Evolutionary conservation across 139 green algal species (phyloP).

Genomic region (Spirogloea muscicola): DNA sequence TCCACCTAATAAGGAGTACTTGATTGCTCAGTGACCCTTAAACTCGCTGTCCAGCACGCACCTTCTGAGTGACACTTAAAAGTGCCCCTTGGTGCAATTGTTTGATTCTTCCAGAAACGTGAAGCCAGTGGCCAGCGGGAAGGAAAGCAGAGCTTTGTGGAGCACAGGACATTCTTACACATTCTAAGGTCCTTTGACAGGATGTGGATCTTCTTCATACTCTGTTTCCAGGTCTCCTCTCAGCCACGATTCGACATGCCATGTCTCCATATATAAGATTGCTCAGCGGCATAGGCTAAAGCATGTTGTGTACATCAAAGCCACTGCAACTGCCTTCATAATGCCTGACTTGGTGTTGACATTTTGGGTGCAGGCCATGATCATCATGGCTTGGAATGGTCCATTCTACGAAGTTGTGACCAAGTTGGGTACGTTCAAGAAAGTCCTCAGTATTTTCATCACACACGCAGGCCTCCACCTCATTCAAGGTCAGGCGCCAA

Average conservation of each 20-base stretch:
- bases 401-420: slow-evolving; percentile 7
- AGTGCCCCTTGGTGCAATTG: background rate
- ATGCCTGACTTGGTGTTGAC: background rate
- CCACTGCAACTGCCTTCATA: background rate
- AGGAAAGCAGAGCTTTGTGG: slow-evolving; percentile 4
- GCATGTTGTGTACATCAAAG: too few species aligned
- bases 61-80: background rate
- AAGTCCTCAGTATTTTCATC: slow-evolving; percentile 16
- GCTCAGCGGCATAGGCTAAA: too few species aligned
- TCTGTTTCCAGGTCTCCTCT: slow-evolving; percentile 2
- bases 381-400: slow-evolving; percentile 8
- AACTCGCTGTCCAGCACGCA: background rate
- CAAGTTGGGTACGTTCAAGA: background rate
- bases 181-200: slow-evolving; percentile 1
- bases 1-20: background rate
- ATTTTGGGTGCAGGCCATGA: slow-evolving; percentile 6
- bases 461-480: background rate
- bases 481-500: background rate
- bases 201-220: slow-evolving; percentile 23
- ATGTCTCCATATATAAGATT: too few species aligned
- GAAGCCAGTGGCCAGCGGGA: background rate
- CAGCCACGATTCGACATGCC: too few species aligned
- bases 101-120: background rate
- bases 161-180: slow-evolving; percentile 8
- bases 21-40: background rate